Percentiles rank a stretch among this genome's conserved stretches.
phyloP scores from a whole-genome alignment of 495 filamentous ascomycete species.

The Darksidea phi region DNA sequence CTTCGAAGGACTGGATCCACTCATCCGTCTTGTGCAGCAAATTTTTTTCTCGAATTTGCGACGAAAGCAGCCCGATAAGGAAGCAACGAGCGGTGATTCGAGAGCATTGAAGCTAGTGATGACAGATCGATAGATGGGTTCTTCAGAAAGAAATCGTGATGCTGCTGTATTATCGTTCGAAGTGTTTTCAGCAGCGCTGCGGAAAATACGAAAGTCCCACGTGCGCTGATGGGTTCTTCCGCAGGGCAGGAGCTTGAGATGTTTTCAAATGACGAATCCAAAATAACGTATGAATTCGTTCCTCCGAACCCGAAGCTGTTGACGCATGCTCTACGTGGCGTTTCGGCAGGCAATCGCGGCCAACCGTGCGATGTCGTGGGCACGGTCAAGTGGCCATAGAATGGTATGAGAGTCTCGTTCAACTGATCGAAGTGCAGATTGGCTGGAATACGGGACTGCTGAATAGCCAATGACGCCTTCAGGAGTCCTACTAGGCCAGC shows the following conservation, averaged over 20 bases:
- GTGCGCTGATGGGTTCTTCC: conserved; percentile 41
- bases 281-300: conserved; percentile 18
- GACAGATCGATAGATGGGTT: background rate
- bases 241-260: background rate
- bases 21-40: background rate
- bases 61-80: background rate
- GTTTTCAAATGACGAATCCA: conserved; percentile 4
- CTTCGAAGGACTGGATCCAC: background rate
- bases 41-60: background rate
- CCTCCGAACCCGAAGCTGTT: conserved; percentile 25
- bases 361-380: conserved; percentile 4
- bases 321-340: conserved; percentile 6
- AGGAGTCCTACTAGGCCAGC: conserved; percentile 38
- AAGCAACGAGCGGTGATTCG: background rate
- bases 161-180: background rate
- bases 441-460: conserved; percentile 29
- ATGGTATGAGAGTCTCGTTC: conserved; percentile 15
- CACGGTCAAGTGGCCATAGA: conserved; percentile 16
- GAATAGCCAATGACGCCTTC: conserved; percentile 34
- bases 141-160: background rate
- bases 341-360: conserved; percentile 7
- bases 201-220: background rate
- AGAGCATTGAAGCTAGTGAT: background rate
- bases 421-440: conserved; percentile 16
- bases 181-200: background rate